These are phyloP conservation scores for Cercospora berteroae DNA, from an alignment of 2,329 filamentous ascomycete genomes.

Conservation along the genomic window DNA sequence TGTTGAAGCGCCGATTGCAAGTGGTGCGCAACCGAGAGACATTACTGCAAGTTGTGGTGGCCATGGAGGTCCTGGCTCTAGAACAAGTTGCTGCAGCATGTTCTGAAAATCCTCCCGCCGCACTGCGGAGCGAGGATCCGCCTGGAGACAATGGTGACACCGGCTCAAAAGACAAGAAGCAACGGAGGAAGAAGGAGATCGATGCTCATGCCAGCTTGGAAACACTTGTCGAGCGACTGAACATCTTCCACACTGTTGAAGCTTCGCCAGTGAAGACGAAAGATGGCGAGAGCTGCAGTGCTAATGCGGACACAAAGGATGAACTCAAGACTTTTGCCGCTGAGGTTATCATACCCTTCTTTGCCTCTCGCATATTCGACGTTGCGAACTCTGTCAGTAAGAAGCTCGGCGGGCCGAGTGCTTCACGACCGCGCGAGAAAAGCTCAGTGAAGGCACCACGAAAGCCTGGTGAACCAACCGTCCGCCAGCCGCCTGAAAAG, in stretches of 20 bases:
- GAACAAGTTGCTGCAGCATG: conserved; percentile 47
- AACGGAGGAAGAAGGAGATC: conserved; percentile 59
- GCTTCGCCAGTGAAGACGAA: conserved; percentile 51
- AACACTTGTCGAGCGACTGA: conserved; percentile 71
- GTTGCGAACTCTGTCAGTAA: conserved; percentile 68
- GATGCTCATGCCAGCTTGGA: conserved; percentile 67
- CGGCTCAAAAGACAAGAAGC: conserved; percentile 35
- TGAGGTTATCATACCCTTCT: conserved; percentile 79
- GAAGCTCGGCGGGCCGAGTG: conserved; percentile 71
- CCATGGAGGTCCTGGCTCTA: conserved; percentile 72
- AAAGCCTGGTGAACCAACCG: conserved; percentile 42
- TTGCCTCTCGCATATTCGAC: conserved; percentile 71
- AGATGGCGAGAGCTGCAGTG: conserved; percentile 23
- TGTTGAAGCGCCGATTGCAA: conserved; percentile 62
- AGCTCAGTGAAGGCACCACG: conserved; percentile 43
- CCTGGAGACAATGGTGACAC: conserved; percentile 14
- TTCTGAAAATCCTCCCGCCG: conserved; percentile 22
- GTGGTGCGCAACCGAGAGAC: conserved; percentile 72
- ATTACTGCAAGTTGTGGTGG: conserved; percentile 75
- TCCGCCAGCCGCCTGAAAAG: conserved; percentile 40
- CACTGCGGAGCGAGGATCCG: conserved; percentile 29
- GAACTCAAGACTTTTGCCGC: conserved; percentile 73
- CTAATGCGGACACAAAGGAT: conserved; percentile 48
- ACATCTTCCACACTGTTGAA: conserved; percentile 81
- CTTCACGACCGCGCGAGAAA: conserved; percentile 56